Evolutionary conservation across 192 early-diverging fungal genomes (phyloP).

Genomic region (Coemansia sp.): DNA sequence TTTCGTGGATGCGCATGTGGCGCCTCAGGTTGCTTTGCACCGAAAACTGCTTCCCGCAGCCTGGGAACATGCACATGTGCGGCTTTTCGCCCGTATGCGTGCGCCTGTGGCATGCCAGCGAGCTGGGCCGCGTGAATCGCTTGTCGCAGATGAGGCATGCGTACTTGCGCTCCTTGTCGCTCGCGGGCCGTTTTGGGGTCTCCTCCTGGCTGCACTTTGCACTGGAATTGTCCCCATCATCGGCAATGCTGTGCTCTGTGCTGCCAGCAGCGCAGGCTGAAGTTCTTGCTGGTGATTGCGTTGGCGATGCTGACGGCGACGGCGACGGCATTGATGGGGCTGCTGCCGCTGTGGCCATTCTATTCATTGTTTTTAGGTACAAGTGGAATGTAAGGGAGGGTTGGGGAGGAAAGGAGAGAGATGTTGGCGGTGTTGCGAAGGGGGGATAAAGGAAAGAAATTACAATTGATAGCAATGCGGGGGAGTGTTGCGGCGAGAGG

Average conservation of each 20-base stretch:
- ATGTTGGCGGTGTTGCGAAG: not conserved
- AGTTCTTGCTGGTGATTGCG: not conserved
- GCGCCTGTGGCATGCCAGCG: conserved; percentile 52
- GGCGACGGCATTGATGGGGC: not conserved
- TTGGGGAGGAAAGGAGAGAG: too few species aligned
- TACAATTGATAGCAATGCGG: not conserved
- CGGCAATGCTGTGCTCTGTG: not conserved
- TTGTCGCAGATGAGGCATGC: conserved; percentile 45
- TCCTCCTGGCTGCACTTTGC: not conserved
- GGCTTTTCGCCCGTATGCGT: conserved; percentile 58
- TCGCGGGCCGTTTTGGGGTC: not conserved
- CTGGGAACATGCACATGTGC: conserved; percentile 43
- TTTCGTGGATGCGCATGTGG: conserved; percentile 52
- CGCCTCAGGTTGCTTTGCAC: conserved; percentile 53
- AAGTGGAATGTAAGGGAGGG: not conserved
- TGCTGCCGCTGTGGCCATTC: not conserved
- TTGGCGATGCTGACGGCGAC: not conserved
- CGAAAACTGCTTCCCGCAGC: conserved; percentile 53
- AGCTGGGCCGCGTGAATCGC: conserved; percentile 48
- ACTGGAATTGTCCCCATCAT: too few species aligned
- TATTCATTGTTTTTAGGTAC: not conserved
- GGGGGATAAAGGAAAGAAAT: not conserved
- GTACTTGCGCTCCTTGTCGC: conserved; percentile 48
- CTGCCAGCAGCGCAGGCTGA: conserved; percentile 5
- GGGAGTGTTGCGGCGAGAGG: too few species aligned